Evolutionary conservation across 345 rosid genomes (phyloP).

Genomic region (Citrus maxima): DNA sequence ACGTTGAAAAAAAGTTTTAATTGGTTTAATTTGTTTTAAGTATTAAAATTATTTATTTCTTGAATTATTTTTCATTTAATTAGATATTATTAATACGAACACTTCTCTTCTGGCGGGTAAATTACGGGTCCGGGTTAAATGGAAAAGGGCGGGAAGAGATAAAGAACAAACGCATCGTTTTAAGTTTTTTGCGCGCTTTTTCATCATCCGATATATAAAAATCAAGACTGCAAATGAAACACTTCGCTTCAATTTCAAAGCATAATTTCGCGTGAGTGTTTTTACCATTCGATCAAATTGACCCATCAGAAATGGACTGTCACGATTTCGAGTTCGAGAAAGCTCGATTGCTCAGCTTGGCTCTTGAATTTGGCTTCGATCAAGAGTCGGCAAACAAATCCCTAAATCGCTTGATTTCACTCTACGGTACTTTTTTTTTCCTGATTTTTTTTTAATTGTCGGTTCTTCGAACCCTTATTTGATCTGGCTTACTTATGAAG

Average conservation of each 20-base stretch:
- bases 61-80: too few species aligned
- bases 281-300: not conserved
- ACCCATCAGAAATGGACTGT: constrained; percentile 22
- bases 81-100: too few species aligned
- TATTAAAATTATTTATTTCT: too few species aligned
- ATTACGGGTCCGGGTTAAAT: not conserved
- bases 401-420: constrained; percentile 65
- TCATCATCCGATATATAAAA: too few species aligned
- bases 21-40: too few species aligned
- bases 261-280: constrained; percentile 22
- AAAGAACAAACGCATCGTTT: not conserved
- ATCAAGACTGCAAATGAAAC: not conserved
- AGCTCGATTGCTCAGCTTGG: constrained; percentile 63
- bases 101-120: not conserved
- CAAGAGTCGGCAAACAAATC: constrained; percentile 54
- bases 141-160: not conserved
- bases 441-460: not conserved
- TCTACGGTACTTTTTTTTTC: constrained; percentile 47
- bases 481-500: not conserved
- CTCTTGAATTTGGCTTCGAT: constrained; percentile 69
- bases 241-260: not conserved
- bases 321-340: constrained; percentile 60
- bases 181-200: not conserved
- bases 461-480: not conserved
- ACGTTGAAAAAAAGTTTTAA: too few species aligned